Conservation (phyloP, 169 alveolate species). For the Cyclospora cayetanensis region DNA sequence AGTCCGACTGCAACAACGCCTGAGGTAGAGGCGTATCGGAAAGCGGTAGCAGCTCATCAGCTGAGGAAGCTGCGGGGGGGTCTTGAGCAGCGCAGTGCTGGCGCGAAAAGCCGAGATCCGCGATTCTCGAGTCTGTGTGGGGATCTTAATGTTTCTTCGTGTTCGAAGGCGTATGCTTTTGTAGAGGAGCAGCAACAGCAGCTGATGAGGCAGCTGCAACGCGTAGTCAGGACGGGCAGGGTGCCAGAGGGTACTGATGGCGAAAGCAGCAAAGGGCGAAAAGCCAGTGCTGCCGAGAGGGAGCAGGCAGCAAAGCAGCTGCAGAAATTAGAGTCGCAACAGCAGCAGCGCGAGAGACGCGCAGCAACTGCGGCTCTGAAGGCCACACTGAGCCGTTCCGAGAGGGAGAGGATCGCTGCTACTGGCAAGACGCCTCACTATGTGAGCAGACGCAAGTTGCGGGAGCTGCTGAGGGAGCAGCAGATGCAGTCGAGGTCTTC, state of each 20-base stretch:
- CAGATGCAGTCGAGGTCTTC: neutral
- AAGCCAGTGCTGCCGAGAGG: conserved; percentile 3
- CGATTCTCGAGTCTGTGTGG: conserved; percentile 58
- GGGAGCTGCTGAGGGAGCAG: conserved; percentile 24
- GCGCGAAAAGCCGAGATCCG: conserved; percentile 47
- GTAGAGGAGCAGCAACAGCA: conserved; percentile 54
- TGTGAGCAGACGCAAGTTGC: neutral
- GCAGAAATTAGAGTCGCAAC: conserved; percentile 14
- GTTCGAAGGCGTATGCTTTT: conserved; percentile 51
- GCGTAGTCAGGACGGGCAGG: conserved; percentile 58
- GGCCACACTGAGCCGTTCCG: neutral
- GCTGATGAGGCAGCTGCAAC: conserved; percentile 43
- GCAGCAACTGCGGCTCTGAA: conserved; percentile 10
- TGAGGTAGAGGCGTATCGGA: neutral
- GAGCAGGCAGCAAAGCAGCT: conserved; percentile 21
- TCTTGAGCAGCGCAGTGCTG: neutral
- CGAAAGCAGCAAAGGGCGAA: neutral
- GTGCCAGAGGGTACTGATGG: neutral
- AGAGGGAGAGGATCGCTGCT: neutral
- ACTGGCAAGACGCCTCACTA: conserved; percentile 39
- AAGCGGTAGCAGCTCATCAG: neutral
- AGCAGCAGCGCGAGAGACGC: conserved; percentile 25
- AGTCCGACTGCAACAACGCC: neutral
- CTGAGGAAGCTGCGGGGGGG: neutral
- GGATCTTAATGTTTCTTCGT: conserved; percentile 23